A percentile compares a stretch with the other conserved stretches of the same genome.
phyloP scores from a whole-genome alignment of 768 basidiomycete genomes.

The Macrolepiota fuliginosa region DNA sequence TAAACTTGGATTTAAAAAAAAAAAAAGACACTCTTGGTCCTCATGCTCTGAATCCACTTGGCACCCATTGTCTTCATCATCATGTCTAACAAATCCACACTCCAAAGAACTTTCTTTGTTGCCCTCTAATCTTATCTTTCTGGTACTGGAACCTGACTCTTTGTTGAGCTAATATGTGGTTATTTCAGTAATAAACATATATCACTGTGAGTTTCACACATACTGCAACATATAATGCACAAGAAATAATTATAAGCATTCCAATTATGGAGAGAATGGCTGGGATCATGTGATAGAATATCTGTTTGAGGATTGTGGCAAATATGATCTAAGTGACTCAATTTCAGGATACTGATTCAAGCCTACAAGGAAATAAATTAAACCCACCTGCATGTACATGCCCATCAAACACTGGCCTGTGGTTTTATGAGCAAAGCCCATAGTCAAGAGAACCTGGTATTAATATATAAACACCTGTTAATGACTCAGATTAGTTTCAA shows the following conservation, averaged over 20 bases:
- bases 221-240: constrained; percentile 62
- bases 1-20: too few relatives aligned
- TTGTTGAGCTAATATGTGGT: constrained; percentile 3
- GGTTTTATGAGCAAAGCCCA: constrained; percentile 63
- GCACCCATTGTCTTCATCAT: neutral
- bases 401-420: constrained; percentile 61
- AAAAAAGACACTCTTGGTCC: neutral
- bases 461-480: neutral
- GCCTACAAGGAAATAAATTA: neutral
- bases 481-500: neutral
- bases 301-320: constrained; percentile 58
- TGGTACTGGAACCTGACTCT: neutral
- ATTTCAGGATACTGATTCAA: neutral
- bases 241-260: too few relatives aligned
- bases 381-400: constrained; percentile 47
- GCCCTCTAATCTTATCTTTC: neutral
- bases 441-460: constrained; percentile 18
- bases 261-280: too few relatives aligned
- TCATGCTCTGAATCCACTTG: neutral
- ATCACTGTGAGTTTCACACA: constrained; percentile 16
- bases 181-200: too few relatives aligned
- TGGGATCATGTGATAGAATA: constrained; percentile 62
- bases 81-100: constrained; percentile 3
- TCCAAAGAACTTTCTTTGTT: neutral
- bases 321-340: constrained; percentile 64